These are phyloP conservation scores for Sarcomyxa edulis DNA, from an alignment of 768 basidiomycete genomes.

Conservation along the genomic window DNA sequence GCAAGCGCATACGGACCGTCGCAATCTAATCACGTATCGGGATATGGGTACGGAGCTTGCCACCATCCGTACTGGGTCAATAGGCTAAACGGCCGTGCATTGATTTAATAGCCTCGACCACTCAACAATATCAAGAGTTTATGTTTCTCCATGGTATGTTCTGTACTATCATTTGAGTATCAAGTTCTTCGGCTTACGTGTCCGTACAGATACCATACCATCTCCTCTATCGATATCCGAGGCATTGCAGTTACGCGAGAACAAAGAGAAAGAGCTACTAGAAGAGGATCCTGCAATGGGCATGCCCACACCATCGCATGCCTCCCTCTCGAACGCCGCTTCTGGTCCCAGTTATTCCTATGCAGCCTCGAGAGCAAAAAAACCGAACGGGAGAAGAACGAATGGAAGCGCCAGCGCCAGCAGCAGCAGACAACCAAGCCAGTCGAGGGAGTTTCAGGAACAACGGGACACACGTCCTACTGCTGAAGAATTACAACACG, in stretches of 20 bases:
- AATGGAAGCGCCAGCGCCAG: slow-evolving; percentile 19
- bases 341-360: slow-evolving; percentile 16
- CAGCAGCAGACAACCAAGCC: slow-evolving; percentile 17
- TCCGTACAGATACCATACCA: slow-evolving; percentile 59
- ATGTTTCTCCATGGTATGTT: slow-evolving; percentile 62
- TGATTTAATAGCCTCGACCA: slow-evolving; percentile 43
- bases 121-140: slow-evolving; percentile 61
- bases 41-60: slow-evolving; percentile 64
- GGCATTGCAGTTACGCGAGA: slow-evolving; percentile 52
- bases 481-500: too few species aligned
- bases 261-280: slow-evolving; percentile 49
- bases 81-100: slow-evolving; percentile 1
- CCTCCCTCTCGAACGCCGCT: slow-evolving; percentile 17
- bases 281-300: slow-evolving; percentile 54
- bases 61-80: background rate
- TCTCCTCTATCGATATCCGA: slow-evolving; percentile 50
- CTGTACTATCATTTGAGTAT: background rate
- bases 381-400: slow-evolving; percentile 28
- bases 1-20: slow-evolving; percentile 53
- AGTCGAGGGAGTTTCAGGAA: slow-evolving; percentile 5
- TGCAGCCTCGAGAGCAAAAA: slow-evolving; percentile 27
- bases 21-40: slow-evolving; percentile 57
- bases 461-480: too few species aligned
- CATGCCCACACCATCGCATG: slow-evolving; percentile 19
- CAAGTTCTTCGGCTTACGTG: background rate